Percentiles rank a stretch among this genome's conserved stretches.
phyloP scores from a whole-genome alignment of 2,329 filamentous ascomycete genomes.

The Colletotrichum viniferum region DNA sequence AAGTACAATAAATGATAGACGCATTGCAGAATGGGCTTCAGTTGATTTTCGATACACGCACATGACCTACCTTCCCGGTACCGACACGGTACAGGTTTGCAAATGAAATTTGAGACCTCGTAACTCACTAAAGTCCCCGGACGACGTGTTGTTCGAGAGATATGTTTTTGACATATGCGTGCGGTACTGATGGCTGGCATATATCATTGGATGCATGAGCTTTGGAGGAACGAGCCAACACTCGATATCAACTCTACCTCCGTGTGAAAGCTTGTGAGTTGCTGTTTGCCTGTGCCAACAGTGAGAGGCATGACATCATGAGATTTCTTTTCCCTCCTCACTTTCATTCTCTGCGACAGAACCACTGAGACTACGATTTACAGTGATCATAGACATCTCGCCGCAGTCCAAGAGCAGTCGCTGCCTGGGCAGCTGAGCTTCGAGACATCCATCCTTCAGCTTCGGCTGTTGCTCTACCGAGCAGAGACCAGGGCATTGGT shows the following conservation, averaged over 20 bases:
- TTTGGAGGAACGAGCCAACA: background rate
- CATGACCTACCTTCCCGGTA: background rate
- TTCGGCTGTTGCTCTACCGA: background rate
- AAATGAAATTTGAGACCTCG: background rate
- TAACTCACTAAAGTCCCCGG: background rate
- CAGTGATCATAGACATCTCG: background rate
- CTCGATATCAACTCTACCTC: background rate
- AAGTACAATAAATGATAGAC: no score
- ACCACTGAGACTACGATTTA: background rate
- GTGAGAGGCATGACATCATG: fast-evolving
- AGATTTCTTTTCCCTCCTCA: fast-evolving
- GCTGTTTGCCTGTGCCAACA: background rate
- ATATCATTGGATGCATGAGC: fast-evolving
- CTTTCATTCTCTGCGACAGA: fast-evolving
- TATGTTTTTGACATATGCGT: background rate
- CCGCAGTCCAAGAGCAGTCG: background rate
- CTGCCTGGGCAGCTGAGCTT: background rate
- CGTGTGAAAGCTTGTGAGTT: fast-evolving
- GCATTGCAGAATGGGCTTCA: background rate
- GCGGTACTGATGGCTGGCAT: background rate
- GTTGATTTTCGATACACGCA: background rate
- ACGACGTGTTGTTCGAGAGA: background rate
- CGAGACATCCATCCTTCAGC: background rate
- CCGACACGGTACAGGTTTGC: background rate
- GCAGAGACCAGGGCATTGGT: background rate